These are phyloP conservation scores for Cardamine chenopodiifolia DNA, from an alignment of 345 rosid species.

Conservation along the genomic window DNA sequence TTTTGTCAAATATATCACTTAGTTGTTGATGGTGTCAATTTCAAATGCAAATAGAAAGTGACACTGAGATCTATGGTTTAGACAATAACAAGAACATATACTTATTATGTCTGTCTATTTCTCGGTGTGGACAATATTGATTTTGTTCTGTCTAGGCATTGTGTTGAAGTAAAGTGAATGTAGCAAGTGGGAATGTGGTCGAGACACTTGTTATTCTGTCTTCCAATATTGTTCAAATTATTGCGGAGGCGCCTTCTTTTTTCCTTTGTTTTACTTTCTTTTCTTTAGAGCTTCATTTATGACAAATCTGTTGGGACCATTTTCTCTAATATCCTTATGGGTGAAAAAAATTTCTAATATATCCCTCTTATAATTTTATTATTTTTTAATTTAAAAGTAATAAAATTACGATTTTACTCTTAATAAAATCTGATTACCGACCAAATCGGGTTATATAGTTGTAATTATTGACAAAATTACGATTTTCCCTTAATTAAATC, in stretches of 20 bases:
- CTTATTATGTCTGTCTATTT: background rate
- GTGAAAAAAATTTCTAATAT: too few species aligned
- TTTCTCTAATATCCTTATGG: too few species aligned
- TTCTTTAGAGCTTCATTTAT: constrained; percentile 5
- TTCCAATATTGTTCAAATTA: constrained; percentile 74
- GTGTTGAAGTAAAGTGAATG: constrained; percentile 74
- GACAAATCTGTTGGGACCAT: constrained; percentile 19
- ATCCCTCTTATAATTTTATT: too few species aligned
- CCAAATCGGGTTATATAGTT: too few species aligned
- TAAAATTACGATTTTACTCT: too few species aligned
- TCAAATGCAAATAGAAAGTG: too few species aligned
- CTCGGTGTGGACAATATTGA: background rate
- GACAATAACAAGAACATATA: background rate
- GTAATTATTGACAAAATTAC: too few species aligned
- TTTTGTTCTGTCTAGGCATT: constrained; percentile 54
- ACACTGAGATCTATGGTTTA: background rate
- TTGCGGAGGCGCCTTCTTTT: constrained; percentile 65
- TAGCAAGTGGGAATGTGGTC: constrained; percentile 52
- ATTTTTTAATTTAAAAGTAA: too few species aligned
- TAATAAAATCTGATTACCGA: too few species aligned
- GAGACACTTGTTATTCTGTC: constrained; percentile 74
- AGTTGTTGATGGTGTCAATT: background rate
- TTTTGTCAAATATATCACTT: constrained; percentile 8
- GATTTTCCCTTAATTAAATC: too few species aligned
- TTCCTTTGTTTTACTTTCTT: background rate